phyloP scores from a whole-genome alignment of 23 red algal genomes.

The Gracilaria caudata region DNA sequence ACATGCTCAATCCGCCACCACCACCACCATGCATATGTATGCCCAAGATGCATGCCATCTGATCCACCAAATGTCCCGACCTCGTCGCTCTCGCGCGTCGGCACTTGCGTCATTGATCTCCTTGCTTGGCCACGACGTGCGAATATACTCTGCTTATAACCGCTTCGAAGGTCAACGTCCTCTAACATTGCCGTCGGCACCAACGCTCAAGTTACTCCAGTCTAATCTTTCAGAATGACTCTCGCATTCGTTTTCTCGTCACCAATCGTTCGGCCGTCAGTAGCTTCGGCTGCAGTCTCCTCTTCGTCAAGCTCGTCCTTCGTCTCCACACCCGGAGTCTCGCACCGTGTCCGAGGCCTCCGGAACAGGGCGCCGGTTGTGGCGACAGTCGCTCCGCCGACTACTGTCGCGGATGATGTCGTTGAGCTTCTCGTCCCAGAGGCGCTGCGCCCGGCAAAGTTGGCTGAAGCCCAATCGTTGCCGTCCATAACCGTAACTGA shows the following conservation, averaged over 20 bases:
- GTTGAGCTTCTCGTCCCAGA: constrained; percentile 76
- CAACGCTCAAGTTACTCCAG: not conserved
- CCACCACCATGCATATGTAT: constrained; percentile 7
- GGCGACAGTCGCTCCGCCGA: constrained; percentile 6
- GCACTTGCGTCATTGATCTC: not conserved
- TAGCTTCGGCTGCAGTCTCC: not conserved
- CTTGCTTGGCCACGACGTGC: not conserved
- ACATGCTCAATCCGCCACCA: constrained; percentile 1
- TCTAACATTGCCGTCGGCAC: not conserved
- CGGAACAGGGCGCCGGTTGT: not conserved
- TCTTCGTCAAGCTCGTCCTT: constrained; percentile 8
- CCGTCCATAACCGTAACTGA: constrained; percentile 81
- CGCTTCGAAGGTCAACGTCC: not conserved
- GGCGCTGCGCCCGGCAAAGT: constrained; percentile 25
- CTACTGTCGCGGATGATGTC: constrained; percentile 27
- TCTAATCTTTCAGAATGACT: not conserved
- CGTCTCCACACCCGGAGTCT: not conserved
- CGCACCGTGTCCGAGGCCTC: not conserved
- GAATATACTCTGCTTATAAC: not conserved
- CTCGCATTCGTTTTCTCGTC: not conserved
- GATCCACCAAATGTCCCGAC: not conserved
- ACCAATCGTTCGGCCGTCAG: not conserved
- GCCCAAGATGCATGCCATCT: constrained; percentile 13
- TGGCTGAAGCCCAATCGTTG: constrained; percentile 72
- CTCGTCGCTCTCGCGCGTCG: not conserved